These are phyloP conservation scores for Rutidosis leptorrhynchoides DNA, from an alignment of 129 eudicot species.

Conservation along the genomic window DNA sequence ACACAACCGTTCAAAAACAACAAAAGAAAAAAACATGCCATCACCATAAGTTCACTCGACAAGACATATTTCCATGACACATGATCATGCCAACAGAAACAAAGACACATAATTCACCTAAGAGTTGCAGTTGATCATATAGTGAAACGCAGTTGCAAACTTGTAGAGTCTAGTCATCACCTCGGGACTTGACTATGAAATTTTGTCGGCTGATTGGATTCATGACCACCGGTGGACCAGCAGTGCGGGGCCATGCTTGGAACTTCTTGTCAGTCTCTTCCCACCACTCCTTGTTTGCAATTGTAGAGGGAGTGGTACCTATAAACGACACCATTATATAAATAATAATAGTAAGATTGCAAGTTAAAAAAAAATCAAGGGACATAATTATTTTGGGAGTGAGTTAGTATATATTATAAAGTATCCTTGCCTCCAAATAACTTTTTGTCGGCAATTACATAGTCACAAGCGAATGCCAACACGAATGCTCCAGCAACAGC, in stretches of 20 bases:
- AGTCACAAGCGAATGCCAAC: slow-evolving; percentile 48
- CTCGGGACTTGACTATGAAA: slow-evolving; percentile 61
- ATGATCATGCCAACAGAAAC: slow-evolving; percentile 12
- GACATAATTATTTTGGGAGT: not conserved
- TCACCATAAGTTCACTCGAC: not conserved
- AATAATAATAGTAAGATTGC: slow-evolving; percentile 40
- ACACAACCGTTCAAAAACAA: not conserved
- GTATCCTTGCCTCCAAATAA: slow-evolving; percentile 65
- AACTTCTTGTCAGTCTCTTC: slow-evolving; percentile 84
- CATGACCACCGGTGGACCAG: slow-evolving; percentile 96
- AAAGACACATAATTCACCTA: slow-evolving; percentile 17
- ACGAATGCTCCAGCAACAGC: slow-evolving; percentile 46
- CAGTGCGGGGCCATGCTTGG: slow-evolving; percentile 98
- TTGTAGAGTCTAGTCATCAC: slow-evolving; percentile 28
- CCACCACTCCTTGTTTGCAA: slow-evolving; percentile 78
- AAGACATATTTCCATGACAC: not conserved
- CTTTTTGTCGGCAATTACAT: slow-evolving; percentile 59
- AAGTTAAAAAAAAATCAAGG: not conserved
- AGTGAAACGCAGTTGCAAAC: not conserved
- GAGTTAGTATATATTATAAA: not conserved
- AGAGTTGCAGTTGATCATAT: not conserved
- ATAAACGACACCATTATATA: slow-evolving; percentile 31
- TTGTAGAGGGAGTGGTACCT: slow-evolving; percentile 83
- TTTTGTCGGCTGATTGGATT: slow-evolving; percentile 91
- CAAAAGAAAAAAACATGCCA: not conserved